These are phyloP conservation scores for Plasmodium sp. DNA, from an alignment of 169 alveolate genomes.

Conservation along the genomic window DNA sequence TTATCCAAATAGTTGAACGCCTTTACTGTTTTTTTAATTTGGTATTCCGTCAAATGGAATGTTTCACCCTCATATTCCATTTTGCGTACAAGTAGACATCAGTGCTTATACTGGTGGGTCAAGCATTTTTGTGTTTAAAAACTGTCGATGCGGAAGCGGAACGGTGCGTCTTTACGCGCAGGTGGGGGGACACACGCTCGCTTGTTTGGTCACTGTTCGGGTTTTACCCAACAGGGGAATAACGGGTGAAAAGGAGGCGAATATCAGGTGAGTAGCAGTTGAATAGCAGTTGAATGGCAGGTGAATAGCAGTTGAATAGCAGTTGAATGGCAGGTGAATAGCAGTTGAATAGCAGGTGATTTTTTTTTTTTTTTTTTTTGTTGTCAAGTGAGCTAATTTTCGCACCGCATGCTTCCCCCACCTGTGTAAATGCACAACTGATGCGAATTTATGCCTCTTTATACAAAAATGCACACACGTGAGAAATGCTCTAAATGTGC, in stretches of 20 bases:
- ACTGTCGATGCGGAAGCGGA: neutral
- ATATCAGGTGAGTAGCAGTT: no score
- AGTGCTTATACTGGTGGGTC: neutral
- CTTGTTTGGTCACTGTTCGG: neutral
- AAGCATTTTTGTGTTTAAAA: neutral
- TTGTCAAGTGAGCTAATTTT: neutral
- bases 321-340: neutral
- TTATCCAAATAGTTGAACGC: conserved; percentile 71
- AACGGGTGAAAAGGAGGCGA: neutral
- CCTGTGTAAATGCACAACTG: neutral
- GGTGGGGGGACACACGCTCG: neutral
- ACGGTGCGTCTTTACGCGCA: neutral
- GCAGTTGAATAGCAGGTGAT: neutral
- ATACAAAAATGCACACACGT: neutral
- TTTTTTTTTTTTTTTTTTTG: neutral
- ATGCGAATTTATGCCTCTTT: neutral
- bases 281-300: neutral
- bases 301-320: neutral
- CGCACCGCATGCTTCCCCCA: neutral
- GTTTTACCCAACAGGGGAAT: neutral
- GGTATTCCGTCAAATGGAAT: conserved; percentile 71
- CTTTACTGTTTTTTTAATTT: conserved; percentile 57
- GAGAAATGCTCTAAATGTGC: neutral
- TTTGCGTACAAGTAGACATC: neutral
- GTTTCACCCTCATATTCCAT: conserved; percentile 74